phyloP scores from a whole-genome alignment of 2,329 filamentous ascomycete genomes.

The Penicillium sp. region DNA sequence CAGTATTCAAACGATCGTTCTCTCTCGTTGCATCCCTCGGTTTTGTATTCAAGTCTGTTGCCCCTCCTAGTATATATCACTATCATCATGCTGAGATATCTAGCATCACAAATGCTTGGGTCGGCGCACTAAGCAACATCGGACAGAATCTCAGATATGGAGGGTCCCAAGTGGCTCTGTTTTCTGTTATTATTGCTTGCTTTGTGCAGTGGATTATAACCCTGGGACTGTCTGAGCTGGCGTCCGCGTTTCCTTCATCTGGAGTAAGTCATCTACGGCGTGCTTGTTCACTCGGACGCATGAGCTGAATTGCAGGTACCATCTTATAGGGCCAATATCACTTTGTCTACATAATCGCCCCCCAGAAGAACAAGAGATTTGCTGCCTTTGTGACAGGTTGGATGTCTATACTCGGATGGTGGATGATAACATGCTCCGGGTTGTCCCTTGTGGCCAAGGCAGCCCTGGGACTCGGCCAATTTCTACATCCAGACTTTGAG shows the following conservation, averaged over 20 bases:
- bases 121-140: conserved; percentile 25
- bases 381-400: conserved; percentile 27
- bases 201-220: conserved; percentile 25
- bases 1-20: conserved; percentile 19
- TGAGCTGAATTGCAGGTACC: background rate
- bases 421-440: conserved; percentile 20
- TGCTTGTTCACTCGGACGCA: background rate
- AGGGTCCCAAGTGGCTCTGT: conserved; percentile 24
- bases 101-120: conserved; percentile 29
- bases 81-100: background rate
- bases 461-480: conserved; percentile 16
- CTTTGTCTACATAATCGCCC: conserved; percentile 31
- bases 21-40: conserved; percentile 27
- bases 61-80: background rate
- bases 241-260: background rate
- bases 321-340: conserved; percentile 32
- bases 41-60: conserved; percentile 26
- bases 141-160: conserved; percentile 26
- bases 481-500: conserved; percentile 14
- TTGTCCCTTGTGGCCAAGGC: conserved; percentile 19
- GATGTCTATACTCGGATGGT: conserved; percentile 30
- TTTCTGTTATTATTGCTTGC: conserved; percentile 23
- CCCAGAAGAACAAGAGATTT: conserved; percentile 22
- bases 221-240: background rate
- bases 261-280: background rate